Percentiles rank a stretch among this genome's conserved stretches.
Conservation (phyloP, 75 land plant genomes). For the Sequoiadendron giganteum region DNA sequence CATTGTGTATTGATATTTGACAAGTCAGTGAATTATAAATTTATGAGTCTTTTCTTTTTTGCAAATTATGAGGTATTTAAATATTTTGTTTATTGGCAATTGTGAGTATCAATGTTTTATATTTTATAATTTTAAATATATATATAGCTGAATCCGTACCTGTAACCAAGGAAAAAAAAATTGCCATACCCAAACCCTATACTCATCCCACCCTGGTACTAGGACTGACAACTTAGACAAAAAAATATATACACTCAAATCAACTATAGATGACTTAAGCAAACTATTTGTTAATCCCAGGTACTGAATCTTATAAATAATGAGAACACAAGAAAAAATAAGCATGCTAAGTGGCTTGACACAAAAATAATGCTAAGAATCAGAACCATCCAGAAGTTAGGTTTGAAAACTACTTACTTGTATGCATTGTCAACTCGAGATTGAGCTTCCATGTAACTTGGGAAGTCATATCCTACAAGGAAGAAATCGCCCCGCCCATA, state of each 20-base stretch:
- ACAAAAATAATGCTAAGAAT: background rate
- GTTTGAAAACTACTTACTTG: conserved; percentile 45
- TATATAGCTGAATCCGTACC: too few species aligned
- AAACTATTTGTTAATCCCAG: background rate
- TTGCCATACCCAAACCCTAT: too few species aligned
- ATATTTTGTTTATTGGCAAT: too few species aligned
- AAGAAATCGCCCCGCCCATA: conserved; percentile 97
- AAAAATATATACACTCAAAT: background rate
- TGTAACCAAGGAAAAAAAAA: too few species aligned
- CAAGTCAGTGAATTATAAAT: too few species aligned
- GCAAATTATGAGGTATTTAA: too few species aligned
- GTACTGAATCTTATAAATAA: background rate
- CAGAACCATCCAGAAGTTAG: background rate
- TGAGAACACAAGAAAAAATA: background rate
- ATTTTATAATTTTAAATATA: too few species aligned
- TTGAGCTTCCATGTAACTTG: conserved; percentile 88
- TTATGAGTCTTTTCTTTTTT: too few species aligned
- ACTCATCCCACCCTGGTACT: too few species aligned
- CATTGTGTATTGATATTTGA: too few species aligned
- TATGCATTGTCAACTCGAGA: conserved; percentile 90
- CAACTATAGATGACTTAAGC: background rate
- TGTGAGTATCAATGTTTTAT: too few species aligned
- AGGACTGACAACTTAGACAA: background rate
- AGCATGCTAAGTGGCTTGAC: background rate
- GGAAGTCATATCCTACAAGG: conserved; percentile 95